These are phyloP conservation scores for Pseudogymnoascus sp. DNA, from an alignment of 2,329 filamentous ascomycete genomes.

Conservation along the genomic window DNA sequence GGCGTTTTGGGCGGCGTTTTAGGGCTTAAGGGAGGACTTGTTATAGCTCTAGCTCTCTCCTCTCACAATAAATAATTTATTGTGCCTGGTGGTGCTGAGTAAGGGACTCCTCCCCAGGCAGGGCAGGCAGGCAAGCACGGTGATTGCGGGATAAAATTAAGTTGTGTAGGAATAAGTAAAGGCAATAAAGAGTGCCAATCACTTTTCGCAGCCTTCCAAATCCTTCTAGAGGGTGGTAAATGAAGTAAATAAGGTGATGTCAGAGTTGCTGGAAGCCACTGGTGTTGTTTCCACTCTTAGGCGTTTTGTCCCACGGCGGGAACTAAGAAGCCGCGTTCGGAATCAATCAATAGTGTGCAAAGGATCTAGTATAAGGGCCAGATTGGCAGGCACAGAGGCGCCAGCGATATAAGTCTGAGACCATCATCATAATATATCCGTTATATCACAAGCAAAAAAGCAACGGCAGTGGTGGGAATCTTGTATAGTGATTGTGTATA, in stretches of 20 bases:
- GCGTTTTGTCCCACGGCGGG: neutral
- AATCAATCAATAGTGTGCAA: neutral
- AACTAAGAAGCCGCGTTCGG: neutral
- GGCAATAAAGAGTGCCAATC: slow-evolving; percentile 5
- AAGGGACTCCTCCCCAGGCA: neutral
- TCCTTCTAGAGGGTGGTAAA: neutral
- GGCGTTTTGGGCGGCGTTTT: neutral
- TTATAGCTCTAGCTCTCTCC: neutral
- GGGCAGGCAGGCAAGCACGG: neutral
- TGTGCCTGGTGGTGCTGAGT: neutral
- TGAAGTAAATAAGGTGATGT: neutral
- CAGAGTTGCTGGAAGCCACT: neutral
- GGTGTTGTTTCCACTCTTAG: neutral
- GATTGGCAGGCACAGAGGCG: neutral
- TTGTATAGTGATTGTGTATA: neutral
- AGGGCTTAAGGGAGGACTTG: neutral
- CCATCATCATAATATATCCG: neutral
- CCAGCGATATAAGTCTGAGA: neutral
- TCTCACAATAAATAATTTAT: neutral
- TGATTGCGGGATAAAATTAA: neutral
- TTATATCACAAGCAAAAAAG: slow-evolving; percentile 2
- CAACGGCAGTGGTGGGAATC: neutral
- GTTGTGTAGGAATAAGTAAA: neutral
- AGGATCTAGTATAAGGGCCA: neutral
- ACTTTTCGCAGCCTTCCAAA: neutral